phyloP scores from a whole-genome alignment of 345 rosid species.

The Laguncularia racemosa region DNA sequence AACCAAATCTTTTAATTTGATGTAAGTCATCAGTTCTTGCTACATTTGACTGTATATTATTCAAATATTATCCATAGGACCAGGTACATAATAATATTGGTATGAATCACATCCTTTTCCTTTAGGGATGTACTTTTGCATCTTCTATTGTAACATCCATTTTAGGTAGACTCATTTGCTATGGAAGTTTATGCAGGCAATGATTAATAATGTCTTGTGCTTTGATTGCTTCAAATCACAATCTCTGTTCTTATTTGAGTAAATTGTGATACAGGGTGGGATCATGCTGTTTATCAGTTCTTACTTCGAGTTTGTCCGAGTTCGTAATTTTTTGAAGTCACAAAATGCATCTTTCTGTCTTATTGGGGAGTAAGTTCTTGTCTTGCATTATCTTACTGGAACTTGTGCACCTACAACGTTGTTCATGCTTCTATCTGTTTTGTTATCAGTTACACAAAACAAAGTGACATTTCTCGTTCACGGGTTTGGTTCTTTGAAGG shows the following conservation, averaged over 20 bases:
- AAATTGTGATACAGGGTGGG: constrained; percentile 52
- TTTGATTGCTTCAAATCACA: not conserved
- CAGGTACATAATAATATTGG: too few relatives aligned
- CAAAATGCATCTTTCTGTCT: constrained; percentile 88
- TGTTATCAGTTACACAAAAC: constrained; percentile 51
- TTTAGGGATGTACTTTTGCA: too few relatives aligned
- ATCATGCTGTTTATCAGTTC: constrained; percentile 78
- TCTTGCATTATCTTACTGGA: not conserved
- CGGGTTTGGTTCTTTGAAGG: constrained; percentile 70
- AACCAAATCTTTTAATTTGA: too few relatives aligned
- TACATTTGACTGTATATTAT: too few relatives aligned
- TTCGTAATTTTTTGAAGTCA: constrained; percentile 77
- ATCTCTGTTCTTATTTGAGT: not conserved
- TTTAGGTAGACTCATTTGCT: too few relatives aligned
- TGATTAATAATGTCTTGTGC: too few relatives aligned
- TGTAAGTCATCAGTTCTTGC: too few relatives aligned
- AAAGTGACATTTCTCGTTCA: constrained; percentile 71
- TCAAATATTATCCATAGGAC: too few relatives aligned
- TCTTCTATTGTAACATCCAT: too few relatives aligned
- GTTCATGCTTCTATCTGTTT: constrained; percentile 1
- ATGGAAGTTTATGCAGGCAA: too few relatives aligned
- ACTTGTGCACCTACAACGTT: not conserved
- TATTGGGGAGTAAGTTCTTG: constrained; percentile 71
- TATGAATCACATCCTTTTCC: too few relatives aligned
- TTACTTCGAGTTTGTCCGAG: constrained; percentile 76